A percentile compares a stretch with the other conserved stretches of the same genome.
Conservation (phyloP, 2,329 filamentous ascomycete species). For the Penicillium sclerotiorum region DNA sequence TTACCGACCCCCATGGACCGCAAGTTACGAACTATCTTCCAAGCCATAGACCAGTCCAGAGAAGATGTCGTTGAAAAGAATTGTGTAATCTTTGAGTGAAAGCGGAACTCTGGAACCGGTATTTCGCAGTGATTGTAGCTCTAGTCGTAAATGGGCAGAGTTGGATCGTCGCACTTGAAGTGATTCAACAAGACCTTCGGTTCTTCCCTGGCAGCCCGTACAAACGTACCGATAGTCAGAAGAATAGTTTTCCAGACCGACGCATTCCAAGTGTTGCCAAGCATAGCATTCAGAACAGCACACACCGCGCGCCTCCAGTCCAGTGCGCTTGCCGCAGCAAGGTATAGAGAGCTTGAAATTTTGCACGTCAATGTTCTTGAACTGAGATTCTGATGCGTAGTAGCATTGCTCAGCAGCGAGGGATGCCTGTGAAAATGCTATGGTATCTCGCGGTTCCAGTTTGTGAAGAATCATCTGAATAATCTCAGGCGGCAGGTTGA, state of each 20-base stretch:
- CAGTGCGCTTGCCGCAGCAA: conserved; percentile 27
- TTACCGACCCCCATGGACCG: no score
- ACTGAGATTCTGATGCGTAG: conserved; percentile 26
- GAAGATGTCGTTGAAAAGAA: conserved; percentile 17
- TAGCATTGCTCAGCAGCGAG: conserved; percentile 22
- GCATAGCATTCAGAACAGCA: conserved; percentile 22
- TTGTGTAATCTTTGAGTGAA: conserved; percentile 18
- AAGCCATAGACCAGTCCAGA: conserved; percentile 26
- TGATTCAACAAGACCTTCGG: conserved; percentile 7
- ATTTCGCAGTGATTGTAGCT: conserved; percentile 19
- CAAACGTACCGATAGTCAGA: not conserved
- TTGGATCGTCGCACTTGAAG: conserved; percentile 20
- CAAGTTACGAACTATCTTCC: no score
- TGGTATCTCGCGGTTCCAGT: conserved; percentile 20
- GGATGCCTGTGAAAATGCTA: conserved; percentile 28
- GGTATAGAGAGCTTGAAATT: conserved; percentile 22
- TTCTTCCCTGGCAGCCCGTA: conserved; percentile 1
- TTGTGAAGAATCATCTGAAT: conserved; percentile 16
- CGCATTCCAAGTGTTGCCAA: conserved; percentile 14
- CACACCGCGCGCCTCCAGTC: conserved; percentile 14
- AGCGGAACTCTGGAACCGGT: conserved; percentile 9
- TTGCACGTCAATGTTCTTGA: conserved; percentile 16
- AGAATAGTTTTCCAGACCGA: conserved; percentile 5
- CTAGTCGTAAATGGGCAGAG: conserved; percentile 22
- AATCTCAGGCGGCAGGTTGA: conserved; percentile 16